Evolutionary conservation across 257 asterid genomes (phyloP).

Genomic region (Nicotiana undulata): DNA sequence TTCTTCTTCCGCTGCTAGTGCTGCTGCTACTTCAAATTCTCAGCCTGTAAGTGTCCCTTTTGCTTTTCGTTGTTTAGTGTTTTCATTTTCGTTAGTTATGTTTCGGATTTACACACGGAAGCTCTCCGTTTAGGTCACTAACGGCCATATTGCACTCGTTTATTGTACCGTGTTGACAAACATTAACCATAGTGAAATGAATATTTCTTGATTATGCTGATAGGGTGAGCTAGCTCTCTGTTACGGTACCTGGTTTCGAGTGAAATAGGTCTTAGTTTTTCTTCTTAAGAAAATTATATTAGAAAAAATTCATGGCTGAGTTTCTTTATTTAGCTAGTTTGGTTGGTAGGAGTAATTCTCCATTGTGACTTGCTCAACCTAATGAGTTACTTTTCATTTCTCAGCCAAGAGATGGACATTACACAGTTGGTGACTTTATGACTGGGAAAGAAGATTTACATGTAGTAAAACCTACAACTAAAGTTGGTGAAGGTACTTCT

Average conservation of each 20-base stretch:
- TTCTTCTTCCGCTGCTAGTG: constrained; percentile 22
- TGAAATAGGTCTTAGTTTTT: not conserved
- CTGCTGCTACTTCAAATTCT: constrained; percentile 37
- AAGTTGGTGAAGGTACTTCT: constrained; percentile 76
- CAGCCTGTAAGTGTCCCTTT: constrained; percentile 37
- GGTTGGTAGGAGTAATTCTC: not conserved
- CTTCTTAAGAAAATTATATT: not conserved
- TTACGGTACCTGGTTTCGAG: not conserved
- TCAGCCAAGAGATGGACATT: constrained; percentile 54
- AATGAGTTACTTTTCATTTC: not conserved
- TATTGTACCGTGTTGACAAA: not conserved
- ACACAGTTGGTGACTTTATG: constrained; percentile 88
- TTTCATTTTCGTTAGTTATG: not conserved
- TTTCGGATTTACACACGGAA: not conserved
- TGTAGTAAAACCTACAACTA: constrained; percentile 62
- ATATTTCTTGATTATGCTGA: not conserved
- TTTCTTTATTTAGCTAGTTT: not conserved
- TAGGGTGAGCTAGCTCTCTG: not conserved
- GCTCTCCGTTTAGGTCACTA: not conserved
- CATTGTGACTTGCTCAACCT: constrained; percentile 9
- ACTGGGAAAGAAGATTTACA: constrained; percentile 56
- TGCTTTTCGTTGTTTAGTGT: not conserved
- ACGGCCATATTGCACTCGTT: not conserved
- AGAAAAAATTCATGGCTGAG: not conserved
- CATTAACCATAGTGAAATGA: not conserved